Evolutionary conservation across 2,329 filamentous ascomycete genomes (phyloP).

Genomic region (Aspergillus intermedius): DNA sequence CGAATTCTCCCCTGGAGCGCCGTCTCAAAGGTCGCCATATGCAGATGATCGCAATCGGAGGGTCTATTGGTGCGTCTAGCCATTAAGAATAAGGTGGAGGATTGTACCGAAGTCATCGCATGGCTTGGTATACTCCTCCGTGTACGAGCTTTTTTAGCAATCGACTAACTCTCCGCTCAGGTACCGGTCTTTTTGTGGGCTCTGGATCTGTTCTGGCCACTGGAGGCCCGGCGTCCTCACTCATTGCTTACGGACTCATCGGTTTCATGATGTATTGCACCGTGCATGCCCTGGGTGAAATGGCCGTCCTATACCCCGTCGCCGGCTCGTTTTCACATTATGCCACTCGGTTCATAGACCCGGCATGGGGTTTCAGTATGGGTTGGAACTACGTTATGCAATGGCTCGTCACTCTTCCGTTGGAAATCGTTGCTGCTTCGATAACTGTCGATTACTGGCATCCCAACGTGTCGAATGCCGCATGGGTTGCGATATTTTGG

Average conservation of each 20-base stretch:
- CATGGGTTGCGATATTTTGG: conserved; percentile 80
- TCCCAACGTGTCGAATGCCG: conserved; percentile 55
- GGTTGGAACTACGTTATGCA: conserved; percentile 82
- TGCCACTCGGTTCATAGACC: conserved; percentile 89
- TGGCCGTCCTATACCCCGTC: conserved; percentile 84
- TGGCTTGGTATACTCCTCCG: no score
- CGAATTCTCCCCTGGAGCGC: conserved; percentile 66
- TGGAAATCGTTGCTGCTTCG: conserved; percentile 81
- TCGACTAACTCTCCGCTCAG: conserved; percentile 33
- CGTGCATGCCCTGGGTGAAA: conserved; percentile 82
- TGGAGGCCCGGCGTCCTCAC: conserved; percentile 72
- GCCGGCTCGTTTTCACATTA: conserved; percentile 89
- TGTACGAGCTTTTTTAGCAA: not conserved
- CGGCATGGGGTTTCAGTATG: conserved; percentile 92
- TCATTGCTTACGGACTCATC: conserved; percentile 72
- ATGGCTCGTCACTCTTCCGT: conserved; percentile 75
- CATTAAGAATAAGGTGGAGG: not conserved
- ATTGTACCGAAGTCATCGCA: no score
- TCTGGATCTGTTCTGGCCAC: conserved; percentile 64
- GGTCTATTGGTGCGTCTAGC: conserved; percentile 63
- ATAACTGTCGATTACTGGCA: conserved; percentile 81
- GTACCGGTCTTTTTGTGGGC: conserved; percentile 80
- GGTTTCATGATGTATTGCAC: conserved; percentile 88
- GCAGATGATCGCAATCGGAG: conserved; percentile 97
- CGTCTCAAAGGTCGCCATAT: conserved; percentile 77